Evolutionary conservation across 2,329 filamentous ascomycete species (phyloP).

Genomic region (Diaporthe caulivora): DNA sequence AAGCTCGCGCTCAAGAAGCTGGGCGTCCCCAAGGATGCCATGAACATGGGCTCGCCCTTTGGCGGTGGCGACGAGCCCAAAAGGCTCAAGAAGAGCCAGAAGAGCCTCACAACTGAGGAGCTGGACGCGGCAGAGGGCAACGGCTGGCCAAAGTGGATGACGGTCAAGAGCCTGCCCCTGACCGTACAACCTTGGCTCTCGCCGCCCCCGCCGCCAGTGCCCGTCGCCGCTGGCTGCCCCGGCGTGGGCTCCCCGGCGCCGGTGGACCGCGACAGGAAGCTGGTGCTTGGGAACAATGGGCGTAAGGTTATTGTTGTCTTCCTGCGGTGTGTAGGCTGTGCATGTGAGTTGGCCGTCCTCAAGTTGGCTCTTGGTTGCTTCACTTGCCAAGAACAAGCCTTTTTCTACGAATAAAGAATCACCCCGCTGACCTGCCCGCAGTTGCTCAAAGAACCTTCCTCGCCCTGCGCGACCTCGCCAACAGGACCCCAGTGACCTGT

Average conservation of each 20-base stretch:
- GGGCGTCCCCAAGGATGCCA: slow-evolving; percentile 64
- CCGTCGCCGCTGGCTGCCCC: slow-evolving; percentile 58
- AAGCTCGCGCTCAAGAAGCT: slow-evolving; percentile 70
- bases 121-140: neutral
- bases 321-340: slow-evolving; percentile 67
- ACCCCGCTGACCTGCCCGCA: slow-evolving; percentile 43
- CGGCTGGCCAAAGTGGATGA: slow-evolving; percentile 61
- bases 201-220: slow-evolving; percentile 63
- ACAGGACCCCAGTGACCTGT: slow-evolving; percentile 63
- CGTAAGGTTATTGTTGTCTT: slow-evolving; percentile 63
- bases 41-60: slow-evolving; percentile 56
- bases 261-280: slow-evolving; percentile 57
- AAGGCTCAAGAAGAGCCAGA: slow-evolving; percentile 48
- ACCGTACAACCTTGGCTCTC: slow-evolving; percentile 67
- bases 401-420: neutral
- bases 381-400: neutral
- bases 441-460: slow-evolving; percentile 71
- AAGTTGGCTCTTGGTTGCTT: neutral
- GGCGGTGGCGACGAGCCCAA: slow-evolving; percentile 40
- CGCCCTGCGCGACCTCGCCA: slow-evolving; percentile 65
- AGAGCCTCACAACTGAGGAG: slow-evolving; percentile 32
- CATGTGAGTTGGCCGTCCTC: slow-evolving; percentile 56
- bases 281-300: slow-evolving; percentile 52
- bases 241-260: slow-evolving; percentile 63
- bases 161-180: slow-evolving; percentile 61